Conservation (phyloP, 2,329 filamentous ascomycete genomes). For the Fusarium armeniacum region DNA sequence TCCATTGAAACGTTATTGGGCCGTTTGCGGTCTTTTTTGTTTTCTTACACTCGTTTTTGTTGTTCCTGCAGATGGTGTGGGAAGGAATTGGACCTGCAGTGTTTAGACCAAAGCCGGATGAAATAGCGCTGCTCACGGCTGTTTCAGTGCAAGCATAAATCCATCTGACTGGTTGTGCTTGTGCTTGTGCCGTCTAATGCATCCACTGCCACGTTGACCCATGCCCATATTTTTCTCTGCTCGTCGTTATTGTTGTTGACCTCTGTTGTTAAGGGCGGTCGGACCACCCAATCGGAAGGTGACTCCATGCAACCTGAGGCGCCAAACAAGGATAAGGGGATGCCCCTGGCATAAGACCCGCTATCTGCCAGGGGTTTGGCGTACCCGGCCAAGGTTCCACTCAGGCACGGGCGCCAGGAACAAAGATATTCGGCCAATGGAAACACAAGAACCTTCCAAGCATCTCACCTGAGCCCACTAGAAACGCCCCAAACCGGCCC, state of each 20-base stretch:
- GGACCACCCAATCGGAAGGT: slow-evolving; percentile 35
- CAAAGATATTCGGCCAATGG: slow-evolving; percentile 23
- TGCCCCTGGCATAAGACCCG: slow-evolving; percentile 33
- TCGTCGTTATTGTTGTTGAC: slow-evolving; percentile 8
- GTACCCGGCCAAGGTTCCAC: slow-evolving; percentile 19
- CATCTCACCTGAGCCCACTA: slow-evolving; percentile 30
- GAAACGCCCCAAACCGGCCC: slow-evolving; percentile 36
- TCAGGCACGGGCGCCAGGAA: slow-evolving; percentile 30
- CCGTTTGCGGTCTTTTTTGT: slow-evolving; percentile 29
- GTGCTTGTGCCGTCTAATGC: slow-evolving; percentile 9
- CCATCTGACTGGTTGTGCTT: slow-evolving; percentile 9
- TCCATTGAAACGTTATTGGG: slow-evolving; percentile 26
- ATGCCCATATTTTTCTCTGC: slow-evolving; percentile 18
- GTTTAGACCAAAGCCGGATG: slow-evolving; percentile 24
- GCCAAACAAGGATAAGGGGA: slow-evolving; percentile 6
- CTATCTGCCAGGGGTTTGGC: slow-evolving; percentile 15
- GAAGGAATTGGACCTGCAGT: slow-evolving; percentile 33
- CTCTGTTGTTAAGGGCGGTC: slow-evolving; percentile 3
- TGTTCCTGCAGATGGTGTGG: slow-evolving; percentile 37
- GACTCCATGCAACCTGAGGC: slow-evolving; percentile 15
- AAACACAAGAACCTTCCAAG: slow-evolving; percentile 15
- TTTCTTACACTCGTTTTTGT: slow-evolving; percentile 19
- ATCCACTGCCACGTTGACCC: slow-evolving; percentile 43
- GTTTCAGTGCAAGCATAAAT: slow-evolving; percentile 40
- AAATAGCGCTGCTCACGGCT: slow-evolving; percentile 26